Conservation (phyloP, 2,329 filamentous ascomycete species). For the Alternaria consortialis region DNA sequence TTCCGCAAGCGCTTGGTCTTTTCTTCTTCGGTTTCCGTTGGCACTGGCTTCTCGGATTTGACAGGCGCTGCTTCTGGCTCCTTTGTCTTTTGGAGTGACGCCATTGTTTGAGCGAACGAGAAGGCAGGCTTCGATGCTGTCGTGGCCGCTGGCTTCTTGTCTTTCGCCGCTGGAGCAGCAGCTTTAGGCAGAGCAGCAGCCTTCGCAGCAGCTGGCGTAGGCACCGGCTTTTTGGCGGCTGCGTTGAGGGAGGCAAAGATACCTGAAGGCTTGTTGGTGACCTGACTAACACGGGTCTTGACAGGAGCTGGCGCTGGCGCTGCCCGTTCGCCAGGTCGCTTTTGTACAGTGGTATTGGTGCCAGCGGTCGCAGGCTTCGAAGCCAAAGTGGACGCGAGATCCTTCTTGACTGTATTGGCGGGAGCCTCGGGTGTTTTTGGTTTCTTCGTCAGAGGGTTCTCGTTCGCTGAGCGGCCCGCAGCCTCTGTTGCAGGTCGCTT, state of each 20-base stretch:
- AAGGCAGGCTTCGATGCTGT: slow-evolving; percentile 45
- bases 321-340: slow-evolving; percentile 42
- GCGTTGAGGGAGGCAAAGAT: slow-evolving; percentile 59
- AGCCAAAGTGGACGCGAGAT: slow-evolving; percentile 8
- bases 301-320: slow-evolving; percentile 35
- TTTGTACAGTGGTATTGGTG: slow-evolving; percentile 27
- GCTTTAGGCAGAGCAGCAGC: slow-evolving; percentile 38
- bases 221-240: slow-evolving; percentile 54
- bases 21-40: slow-evolving; percentile 73
- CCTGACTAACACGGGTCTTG: slow-evolving; percentile 47
- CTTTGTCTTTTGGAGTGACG: slow-evolving; percentile 62
- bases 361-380: slow-evolving; percentile 21
- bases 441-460: slow-evolving; percentile 38
- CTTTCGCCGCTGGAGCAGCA: slow-evolving; percentile 30
- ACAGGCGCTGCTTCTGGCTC: slow-evolving; percentile 56
- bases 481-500: slow-evolving; percentile 43
- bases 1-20: slow-evolving; percentile 74
- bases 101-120: slow-evolving; percentile 54
- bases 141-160: slow-evolving; percentile 39
- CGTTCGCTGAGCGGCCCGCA: slow-evolving; percentile 26
- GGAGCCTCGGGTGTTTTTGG: slow-evolving; percentile 38
- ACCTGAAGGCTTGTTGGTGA: slow-evolving; percentile 55
- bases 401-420: slow-evolving; percentile 30
- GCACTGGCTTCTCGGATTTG: slow-evolving; percentile 63
- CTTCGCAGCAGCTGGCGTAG: slow-evolving; percentile 35